phyloP scores from a whole-genome alignment of 2,329 filamentous ascomycete genomes.

The Trichoderma sp. region DNA sequence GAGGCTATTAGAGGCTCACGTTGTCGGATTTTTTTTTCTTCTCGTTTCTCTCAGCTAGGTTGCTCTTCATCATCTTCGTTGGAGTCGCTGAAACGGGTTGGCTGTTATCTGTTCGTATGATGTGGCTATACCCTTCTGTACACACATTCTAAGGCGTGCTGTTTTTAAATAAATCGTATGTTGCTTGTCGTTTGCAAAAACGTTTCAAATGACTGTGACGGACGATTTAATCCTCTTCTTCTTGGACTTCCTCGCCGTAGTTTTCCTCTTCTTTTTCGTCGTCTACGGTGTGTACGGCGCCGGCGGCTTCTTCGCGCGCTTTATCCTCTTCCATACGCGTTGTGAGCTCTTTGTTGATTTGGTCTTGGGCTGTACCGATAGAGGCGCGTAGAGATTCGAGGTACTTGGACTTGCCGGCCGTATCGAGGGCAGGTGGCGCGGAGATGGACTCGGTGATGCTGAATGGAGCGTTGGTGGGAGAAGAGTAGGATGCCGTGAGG shows the following conservation, averaged over 20 bases:
- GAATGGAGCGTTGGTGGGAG: conserved; percentile 52
- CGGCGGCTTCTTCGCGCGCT: conserved; percentile 42
- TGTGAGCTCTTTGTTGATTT: conserved; percentile 72
- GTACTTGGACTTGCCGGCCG: conserved; percentile 58
- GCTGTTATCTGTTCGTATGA: conserved; percentile 29
- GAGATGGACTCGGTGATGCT: conserved; percentile 41
- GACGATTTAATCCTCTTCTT: conserved; percentile 51
- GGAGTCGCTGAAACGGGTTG: conserved; percentile 24
- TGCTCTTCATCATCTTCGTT: conserved; percentile 3
- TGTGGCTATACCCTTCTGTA: conserved; percentile 32
- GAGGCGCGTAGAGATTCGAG: conserved; percentile 60
- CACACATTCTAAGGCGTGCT: background rate
- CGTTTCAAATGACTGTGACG: too few relatives aligned
- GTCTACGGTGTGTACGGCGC: conserved; percentile 37
- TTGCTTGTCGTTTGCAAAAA: background rate
- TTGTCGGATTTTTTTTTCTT: background rate
- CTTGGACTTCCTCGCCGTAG: conserved; percentile 82
- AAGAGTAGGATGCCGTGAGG: conserved; percentile 57
- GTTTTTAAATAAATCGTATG: background rate
- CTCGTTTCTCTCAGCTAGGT: background rate
- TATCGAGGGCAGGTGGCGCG: conserved; percentile 35
- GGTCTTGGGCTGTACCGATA: conserved; percentile 60
- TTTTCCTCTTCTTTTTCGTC: conserved; percentile 70
- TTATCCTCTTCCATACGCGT: conserved; percentile 74
- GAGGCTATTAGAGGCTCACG: conserved; percentile 35